Evolutionary conservation across 148 eudicot species (phyloP).

Genomic region (Polygonum maritimum): DNA sequence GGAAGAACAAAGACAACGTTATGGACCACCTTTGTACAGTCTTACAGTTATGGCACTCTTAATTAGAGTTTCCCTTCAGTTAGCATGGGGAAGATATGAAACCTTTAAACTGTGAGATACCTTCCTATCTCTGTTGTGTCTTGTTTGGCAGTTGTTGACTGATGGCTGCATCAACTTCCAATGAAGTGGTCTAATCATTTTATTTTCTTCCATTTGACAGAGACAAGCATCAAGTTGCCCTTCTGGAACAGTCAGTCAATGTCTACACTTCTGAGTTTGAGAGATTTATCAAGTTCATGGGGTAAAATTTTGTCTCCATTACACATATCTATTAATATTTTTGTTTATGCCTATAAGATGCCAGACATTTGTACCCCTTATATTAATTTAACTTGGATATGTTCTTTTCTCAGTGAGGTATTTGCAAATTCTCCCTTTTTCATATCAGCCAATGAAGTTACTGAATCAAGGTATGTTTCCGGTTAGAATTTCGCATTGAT

Average conservation of each 20-base stretch:
- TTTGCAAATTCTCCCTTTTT: conserved; percentile 95
- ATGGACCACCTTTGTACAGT: conserved; percentile 95
- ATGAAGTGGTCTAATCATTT: background rate
- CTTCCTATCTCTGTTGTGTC: conserved; percentile 1
- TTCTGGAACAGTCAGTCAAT: conserved; percentile 58
- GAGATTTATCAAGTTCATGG: conserved; percentile 67
- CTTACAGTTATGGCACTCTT: conserved; percentile 73
- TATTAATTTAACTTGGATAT: background rate
- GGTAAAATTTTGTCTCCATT: conserved; percentile 36
- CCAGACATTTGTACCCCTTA: background rate
- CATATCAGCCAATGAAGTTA: conserved; percentile 82
- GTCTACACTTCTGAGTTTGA: conserved; percentile 76
- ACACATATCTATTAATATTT: background rate
- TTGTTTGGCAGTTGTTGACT: background rate
- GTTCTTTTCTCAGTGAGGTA: conserved; percentile 59
- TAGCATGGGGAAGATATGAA: conserved; percentile 56
- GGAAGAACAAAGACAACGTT: conserved; percentile 97
- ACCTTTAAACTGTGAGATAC: conserved; percentile 58
- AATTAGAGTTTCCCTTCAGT: conserved; percentile 55
- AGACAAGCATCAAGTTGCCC: conserved; percentile 38
- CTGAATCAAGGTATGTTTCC: conserved; percentile 53
- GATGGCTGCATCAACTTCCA: background rate
- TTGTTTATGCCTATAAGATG: background rate
- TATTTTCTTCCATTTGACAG: conserved; percentile 25
- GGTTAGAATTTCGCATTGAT: background rate